These are phyloP conservation scores for Rhizopus arrhizus DNA, from an alignment of 371 early-diverging fungal species.

Conservation along the genomic window DNA sequence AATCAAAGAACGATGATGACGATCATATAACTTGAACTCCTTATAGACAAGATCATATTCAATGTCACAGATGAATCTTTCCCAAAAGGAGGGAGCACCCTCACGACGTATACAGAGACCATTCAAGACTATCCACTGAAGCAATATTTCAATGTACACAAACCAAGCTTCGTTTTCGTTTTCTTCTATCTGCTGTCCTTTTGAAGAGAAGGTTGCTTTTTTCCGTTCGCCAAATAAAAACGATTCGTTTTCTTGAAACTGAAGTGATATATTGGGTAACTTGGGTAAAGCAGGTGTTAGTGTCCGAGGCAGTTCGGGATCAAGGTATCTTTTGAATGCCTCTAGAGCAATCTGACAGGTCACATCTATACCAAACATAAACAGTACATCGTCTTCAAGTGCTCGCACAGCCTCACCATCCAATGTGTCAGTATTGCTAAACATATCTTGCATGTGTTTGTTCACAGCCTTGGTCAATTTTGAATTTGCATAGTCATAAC, in stretches of 20 bases:
- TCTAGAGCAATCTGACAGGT: constrained; percentile 42
- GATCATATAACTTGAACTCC: not conserved
- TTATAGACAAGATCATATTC: constrained; percentile 17
- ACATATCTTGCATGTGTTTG: constrained; percentile 14
- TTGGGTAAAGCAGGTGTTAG: constrained; percentile 25
- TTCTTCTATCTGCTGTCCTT: not conserved
- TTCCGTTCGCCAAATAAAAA: constrained; percentile 26
- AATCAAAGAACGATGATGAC: constrained; percentile 15
- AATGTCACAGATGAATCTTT: constrained; percentile 28
- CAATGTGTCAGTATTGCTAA: constrained; percentile 19
- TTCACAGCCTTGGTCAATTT: constrained; percentile 45
- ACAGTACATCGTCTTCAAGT: constrained; percentile 30
- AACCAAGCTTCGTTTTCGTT: constrained; percentile 32
- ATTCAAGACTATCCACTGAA: constrained; percentile 53
- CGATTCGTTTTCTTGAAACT: constrained; percentile 12
- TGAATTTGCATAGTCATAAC: constrained; percentile 57
- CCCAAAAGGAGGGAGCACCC: constrained; percentile 31
- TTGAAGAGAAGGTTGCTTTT: not conserved
- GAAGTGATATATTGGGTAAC: constrained; percentile 21
- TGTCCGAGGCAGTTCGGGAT: constrained; percentile 13
- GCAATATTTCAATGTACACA: constrained; percentile 42
- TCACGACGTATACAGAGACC: constrained; percentile 29
- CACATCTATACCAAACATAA: constrained; percentile 38
- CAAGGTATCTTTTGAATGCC: constrained; percentile 29
- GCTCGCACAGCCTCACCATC: constrained; percentile 7